A percentile compares a stretch with the other conserved stretches of the same genome.
These are phyloP conservation scores for Geotrichum candidum DNA, from an alignment of 1,139 yeast species.

Conservation along the genomic window DNA sequence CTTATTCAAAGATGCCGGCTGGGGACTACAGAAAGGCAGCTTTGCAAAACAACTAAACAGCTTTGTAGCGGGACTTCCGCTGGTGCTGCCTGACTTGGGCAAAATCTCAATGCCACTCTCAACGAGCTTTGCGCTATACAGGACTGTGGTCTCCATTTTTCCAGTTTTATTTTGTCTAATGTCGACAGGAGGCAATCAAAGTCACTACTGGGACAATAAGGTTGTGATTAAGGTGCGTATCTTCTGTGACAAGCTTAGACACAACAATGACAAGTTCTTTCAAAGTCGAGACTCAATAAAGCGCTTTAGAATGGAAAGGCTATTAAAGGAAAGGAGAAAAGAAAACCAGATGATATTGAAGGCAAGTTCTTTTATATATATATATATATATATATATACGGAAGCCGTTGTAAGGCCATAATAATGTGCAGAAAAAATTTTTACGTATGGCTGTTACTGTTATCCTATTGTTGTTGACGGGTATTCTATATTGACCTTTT, in stretches of 20 bases:
- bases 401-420: not conserved
- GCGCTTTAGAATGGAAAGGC: not conserved
- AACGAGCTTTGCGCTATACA: not conserved
- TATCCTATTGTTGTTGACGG: too few relatives aligned
- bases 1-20: not conserved
- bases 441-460: not conserved
- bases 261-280: not conserved
- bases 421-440: not conserved
- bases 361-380: not conserved
- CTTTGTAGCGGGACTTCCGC: not conserved
- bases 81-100: not conserved
- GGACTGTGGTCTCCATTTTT: not conserved
- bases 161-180: not conserved
- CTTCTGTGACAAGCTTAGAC: not conserved
- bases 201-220: not conserved
- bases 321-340: not conserved
- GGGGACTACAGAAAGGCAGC: not conserved
- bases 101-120: slow-evolving; percentile 3
- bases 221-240: not conserved
- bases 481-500: not conserved
- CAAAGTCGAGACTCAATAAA: too few relatives aligned
- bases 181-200: too few relatives aligned
- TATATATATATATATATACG: too few relatives aligned
- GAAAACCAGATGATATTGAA: not conserved
- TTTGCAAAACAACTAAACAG: not conserved